Base-by-base conservation (phyloP, 164 flowering plant species). In the Malania oleifera region DNA sequence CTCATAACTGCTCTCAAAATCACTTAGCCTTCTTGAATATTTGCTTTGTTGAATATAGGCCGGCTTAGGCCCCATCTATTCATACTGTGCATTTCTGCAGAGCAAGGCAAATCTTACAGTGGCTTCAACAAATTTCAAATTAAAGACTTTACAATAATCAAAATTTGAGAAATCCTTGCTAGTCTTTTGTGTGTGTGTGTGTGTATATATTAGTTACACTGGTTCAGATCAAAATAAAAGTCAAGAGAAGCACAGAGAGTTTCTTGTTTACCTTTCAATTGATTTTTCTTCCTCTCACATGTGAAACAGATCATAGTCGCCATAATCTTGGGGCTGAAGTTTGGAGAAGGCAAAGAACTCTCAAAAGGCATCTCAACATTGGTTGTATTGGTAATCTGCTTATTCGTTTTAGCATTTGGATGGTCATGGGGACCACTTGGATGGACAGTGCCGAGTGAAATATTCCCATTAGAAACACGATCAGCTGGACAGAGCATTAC, bases 251-350 rank as follows among this genome's bases (percentile, higher is more conserved):
- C 17, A 3, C 44, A 2, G 5, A 19, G 50, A 10, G 1, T 7
- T 15, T 28, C 19, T 31, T 61, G 27, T 49, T 11, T 22, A 24
- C 24, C 14, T 11, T 1, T 15, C 7, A 11, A 34, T 22, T 11
- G n/a, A 31, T 53, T 34, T 34, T 53, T 43, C 48, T 19, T 11
- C 25, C 37, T 56, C 55, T 45, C 47, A 49, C 24, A 1, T 22
- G 20, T 51, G 19, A 53, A 70, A 74, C 88, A 88, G 96, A 73
- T 81, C 7, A 60, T 70, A 23, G 93, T 92, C 7, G 74, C 91
- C 13, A 60, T 84, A 29, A 80, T 89, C 59, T 65, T 92, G 76
- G 96, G 88, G 25, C 45, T 87, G 38, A 92, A 89, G 56, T 82
- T 89, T 23, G 80, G 81, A 1, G 55, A 54, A 9, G 57, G 70